These are phyloP conservation scores for Lagenidium giganteum DNA, from an alignment of 352 stramenopile species.

Conservation along the genomic window DNA sequence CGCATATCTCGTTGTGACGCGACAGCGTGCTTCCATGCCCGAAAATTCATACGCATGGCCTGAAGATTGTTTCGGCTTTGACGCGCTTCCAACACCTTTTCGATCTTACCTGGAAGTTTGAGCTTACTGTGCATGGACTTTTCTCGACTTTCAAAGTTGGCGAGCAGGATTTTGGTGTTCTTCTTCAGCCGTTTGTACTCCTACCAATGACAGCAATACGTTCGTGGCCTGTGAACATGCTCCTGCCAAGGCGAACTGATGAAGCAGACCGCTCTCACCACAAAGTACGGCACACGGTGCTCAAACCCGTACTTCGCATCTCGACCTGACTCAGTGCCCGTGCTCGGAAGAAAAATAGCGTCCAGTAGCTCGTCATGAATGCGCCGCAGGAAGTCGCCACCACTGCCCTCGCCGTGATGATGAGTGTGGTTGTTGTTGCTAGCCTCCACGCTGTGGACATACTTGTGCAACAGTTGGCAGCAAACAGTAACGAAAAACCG, in stretches of 20 bases:
- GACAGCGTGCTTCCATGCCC: no score
- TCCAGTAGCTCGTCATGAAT: constrained; percentile 43
- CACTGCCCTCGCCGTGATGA: no score
- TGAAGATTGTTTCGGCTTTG: no score
- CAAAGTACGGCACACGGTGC: constrained; percentile 52
- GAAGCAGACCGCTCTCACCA: constrained; percentile 16
- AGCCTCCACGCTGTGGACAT: constrained; percentile 27
- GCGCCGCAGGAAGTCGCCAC: constrained; percentile 46
- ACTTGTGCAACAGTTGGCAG: constrained; percentile 49
- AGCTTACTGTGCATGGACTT: constrained; percentile 27
- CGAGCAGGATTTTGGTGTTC: constrained; percentile 41
- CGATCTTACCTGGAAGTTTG: constrained; percentile 37
- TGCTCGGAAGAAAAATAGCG: constrained; percentile 43
- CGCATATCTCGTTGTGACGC: no score
- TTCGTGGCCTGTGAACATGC: background rate
- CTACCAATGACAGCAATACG: constrained; percentile 11
- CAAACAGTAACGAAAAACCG: constrained; percentile 69
- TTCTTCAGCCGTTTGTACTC: constrained; percentile 56
- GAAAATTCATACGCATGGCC: no score
- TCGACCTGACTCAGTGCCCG: no score
- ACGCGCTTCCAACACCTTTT: no score
- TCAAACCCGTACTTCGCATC: constrained; percentile 20
- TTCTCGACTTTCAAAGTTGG: constrained; percentile 46
- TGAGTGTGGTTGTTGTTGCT: no score
- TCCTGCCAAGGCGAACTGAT: background rate